phyloP scores from a whole-genome alignment of 1,284 basidiomycete genomes.

The Boletus chippewaensis region DNA sequence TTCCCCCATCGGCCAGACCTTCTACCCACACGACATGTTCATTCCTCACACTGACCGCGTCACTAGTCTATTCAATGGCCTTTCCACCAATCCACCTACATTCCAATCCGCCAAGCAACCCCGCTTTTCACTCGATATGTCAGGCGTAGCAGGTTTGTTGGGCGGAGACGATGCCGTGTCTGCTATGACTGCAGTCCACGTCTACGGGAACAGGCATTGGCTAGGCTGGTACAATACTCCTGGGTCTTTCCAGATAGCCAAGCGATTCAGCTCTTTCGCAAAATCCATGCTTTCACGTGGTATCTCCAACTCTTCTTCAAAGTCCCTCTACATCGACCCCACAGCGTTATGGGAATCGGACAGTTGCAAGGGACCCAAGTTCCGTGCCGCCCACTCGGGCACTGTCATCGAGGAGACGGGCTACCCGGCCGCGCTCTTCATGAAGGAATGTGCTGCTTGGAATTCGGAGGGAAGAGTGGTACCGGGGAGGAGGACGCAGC shows the following conservation, averaged over 20 bases:
- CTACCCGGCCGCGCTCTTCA: background rate
- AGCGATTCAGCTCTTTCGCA: background rate
- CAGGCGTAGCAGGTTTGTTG: background rate
- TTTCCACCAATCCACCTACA: background rate
- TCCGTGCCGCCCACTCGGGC: too few species aligned
- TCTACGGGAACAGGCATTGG: too few species aligned
- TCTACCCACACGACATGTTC: background rate
- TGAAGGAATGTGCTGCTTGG: background rate
- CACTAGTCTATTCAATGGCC: background rate
- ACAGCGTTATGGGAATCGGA: background rate
- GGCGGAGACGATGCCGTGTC: background rate
- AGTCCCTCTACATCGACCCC: background rate
- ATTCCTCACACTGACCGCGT: background rate
- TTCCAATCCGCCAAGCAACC: background rate
- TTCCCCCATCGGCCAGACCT: too few species aligned
- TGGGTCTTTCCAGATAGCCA: background rate
- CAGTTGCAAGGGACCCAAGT: too few species aligned
- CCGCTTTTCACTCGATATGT: background rate
- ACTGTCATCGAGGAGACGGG: too few species aligned
- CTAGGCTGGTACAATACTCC: too few species aligned
- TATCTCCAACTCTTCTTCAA: too few species aligned
- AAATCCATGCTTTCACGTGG: background rate
- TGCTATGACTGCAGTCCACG: background rate
- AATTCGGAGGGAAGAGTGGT: background rate
- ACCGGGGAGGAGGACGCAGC: background rate